Evolutionary conservation across 176 grass and related monocot species (phyloP), one percentile per base, ranked within the genome.

Genomic region (Hsuehochloa calcarea): DNA sequence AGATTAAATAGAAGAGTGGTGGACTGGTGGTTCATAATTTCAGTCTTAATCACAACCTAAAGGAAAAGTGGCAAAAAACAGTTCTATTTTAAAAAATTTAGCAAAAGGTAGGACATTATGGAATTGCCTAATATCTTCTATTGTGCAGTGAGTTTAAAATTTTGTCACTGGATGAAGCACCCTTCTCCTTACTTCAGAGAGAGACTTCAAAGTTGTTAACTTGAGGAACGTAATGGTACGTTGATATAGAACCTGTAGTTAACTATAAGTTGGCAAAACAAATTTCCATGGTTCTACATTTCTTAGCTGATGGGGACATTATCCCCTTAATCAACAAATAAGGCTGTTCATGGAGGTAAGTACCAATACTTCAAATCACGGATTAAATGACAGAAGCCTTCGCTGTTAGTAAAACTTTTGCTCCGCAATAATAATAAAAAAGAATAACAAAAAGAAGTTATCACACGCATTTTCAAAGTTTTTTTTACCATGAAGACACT

Each of bases 401-500:
- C n/a, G 26, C 10, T 3, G 2, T 43, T 65, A 4, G 10, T 26
- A 10, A 26, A 25, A 19, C 6, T 67, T 16, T 23, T 44, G 11
- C 13, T n/a, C 51, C 8, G 1, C 49, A 45, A 37, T 68, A 87
- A 25, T 37, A 58, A 77, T 60, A 82, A 23, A 82, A 27, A 9
- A 68, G 3, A 37, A 85, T 38, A 38, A 58, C 45, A 81, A 44
- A 73, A 74, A 74, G 25, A 40, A 23, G 25, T 66, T 25, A 74
- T 47, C 26, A 68, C 47, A 84, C 59, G 76, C 65, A 84, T 83
- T 75, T 73, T 14, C 56, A 58, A 87, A 84, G 38, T 70, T 80
- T 68, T 62, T 66, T 62, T 67, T 99, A 99, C 96, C 96, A 95
- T 87, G 96, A 92, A 68, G 96, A 92, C 50, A 99, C 91, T 43